Percentiles rank a stretch among this genome's conserved stretches.
phyloP scores from a whole-genome alignment of 768 basidiomycete genomes.

The Mycena latifolia region DNA sequence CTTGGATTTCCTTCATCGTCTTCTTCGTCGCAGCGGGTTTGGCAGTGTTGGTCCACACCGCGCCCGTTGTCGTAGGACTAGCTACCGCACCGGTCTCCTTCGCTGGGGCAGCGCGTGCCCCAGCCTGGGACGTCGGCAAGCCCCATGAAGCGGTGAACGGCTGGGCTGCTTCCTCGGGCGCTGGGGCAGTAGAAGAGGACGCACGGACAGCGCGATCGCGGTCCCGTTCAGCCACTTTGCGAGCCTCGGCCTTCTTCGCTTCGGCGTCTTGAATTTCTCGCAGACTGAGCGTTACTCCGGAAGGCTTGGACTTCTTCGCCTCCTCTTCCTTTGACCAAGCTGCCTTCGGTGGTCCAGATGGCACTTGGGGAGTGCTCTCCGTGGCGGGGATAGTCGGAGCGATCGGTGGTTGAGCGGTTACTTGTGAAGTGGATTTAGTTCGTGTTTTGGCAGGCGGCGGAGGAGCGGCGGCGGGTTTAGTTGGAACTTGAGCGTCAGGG shows the following conservation, averaged over 20 bases:
- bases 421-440: constrained; percentile 33
- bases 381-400: constrained; percentile 34
- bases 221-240: constrained; percentile 81
- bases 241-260: constrained; percentile 80
- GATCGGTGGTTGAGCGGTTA: constrained; percentile 29
- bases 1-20: constrained; percentile 98
- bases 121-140: constrained; percentile 85
- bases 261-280: constrained; percentile 98
- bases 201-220: constrained; percentile 71
- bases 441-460: constrained; percentile 38
- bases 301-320: constrained; percentile 63
- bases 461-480: constrained; percentile 36
- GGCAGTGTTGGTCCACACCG: constrained; percentile 81
- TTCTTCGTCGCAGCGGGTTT: constrained; percentile 77
- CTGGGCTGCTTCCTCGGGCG: constrained; percentile 64
- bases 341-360: constrained; percentile 56
- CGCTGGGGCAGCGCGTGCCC: constrained; percentile 56
- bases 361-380: constrained; percentile 39
- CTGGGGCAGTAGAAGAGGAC: constrained; percentile 50
- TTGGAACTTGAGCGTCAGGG: constrained; percentile 23
- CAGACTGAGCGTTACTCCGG: constrained; percentile 69
- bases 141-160: constrained; percentile 86
- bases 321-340: constrained; percentile 83
- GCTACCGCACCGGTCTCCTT: constrained; percentile 57
- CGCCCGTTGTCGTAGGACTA: constrained; percentile 40